A percentile compares a stretch with the other conserved stretches of the same genome.
phyloP scores from a whole-genome alignment of 345 rosid species.

The Arabidopsis suecica region DNA sequence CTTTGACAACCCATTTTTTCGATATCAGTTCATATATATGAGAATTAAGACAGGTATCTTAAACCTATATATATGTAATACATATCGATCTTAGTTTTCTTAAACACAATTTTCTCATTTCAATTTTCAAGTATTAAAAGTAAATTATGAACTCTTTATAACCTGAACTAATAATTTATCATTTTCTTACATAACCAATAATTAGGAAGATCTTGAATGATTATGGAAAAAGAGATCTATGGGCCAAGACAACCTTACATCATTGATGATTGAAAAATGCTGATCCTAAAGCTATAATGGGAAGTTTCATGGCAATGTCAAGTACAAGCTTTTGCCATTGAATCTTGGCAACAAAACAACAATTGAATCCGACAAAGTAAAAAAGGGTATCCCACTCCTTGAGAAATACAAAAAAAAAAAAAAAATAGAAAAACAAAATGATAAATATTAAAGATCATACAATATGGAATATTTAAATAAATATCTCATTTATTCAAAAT shows the following conservation, averaged over 20 bases:
- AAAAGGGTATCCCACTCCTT: conserved; percentile 27
- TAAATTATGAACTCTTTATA: not conserved
- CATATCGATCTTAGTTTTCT: no score
- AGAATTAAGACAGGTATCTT: no score
- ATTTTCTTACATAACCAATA: not conserved
- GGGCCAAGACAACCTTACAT: conserved; percentile 14
- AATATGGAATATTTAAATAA: not conserved
- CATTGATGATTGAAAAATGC: conserved; percentile 8
- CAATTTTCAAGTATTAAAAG: not conserved
- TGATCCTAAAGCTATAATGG: conserved; percentile 16
- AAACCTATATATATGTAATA: no score
- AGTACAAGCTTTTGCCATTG: conserved; percentile 29
- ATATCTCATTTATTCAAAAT: not conserved
- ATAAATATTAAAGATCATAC: not conserved
- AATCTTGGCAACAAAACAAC: conserved; percentile 24
- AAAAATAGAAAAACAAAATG: conserved; percentile 16
- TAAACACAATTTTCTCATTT: not conserved
- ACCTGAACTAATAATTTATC: not conserved
- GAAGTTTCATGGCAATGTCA: conserved; percentile 31
- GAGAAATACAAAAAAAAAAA: conserved; percentile 28
- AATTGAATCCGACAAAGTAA: conserved; percentile 23
- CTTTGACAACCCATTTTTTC: no score
- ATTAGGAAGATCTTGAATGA: conserved; percentile 16
- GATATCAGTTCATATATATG: no score
- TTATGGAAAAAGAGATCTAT: not conserved